Percentiles rank a stretch among this genome's conserved stretches.
These are phyloP conservation scores for Kwoniella shivajii DNA, from an alignment of 1,284 basidiomycete species.

Conservation along the genomic window DNA sequence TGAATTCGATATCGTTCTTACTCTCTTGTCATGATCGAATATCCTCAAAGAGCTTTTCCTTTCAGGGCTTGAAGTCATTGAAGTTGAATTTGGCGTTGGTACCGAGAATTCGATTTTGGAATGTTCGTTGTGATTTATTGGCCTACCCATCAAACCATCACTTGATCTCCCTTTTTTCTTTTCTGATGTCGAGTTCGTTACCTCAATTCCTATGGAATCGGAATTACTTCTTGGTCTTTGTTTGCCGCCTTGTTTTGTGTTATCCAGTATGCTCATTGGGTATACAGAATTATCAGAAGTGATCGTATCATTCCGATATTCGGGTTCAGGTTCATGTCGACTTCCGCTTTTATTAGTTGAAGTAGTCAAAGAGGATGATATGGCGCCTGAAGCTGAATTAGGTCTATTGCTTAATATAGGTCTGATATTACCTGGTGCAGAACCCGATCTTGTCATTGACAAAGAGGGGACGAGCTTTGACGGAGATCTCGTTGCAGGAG, in stretches of 20 bases:
- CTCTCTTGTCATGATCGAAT: conserved; percentile 5
- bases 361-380: background rate
- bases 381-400: background rate
- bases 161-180: conserved; percentile 13
- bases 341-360: background rate
- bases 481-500: background rate
- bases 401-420: background rate
- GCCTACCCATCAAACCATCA: background rate
- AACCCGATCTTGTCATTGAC: conserved; percentile 1
- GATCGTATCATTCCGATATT: background rate
- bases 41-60: background rate
- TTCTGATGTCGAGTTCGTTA: background rate
- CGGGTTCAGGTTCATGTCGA: background rate
- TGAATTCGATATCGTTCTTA: conserved; percentile 1
- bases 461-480: background rate
- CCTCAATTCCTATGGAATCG: conserved; percentile 2
- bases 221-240: conserved; percentile 7
- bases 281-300: conserved; percentile 5
- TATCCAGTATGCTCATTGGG: no score
- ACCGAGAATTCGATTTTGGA: background rate
- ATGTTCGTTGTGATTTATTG: no score
- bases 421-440: background rate
- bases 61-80: background rate
- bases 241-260: no score
- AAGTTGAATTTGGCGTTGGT: background rate